These are phyloP conservation scores for Amanita pallidorosea DNA, from an alignment of 768 basidiomycete genomes.

Conservation along the genomic window DNA sequence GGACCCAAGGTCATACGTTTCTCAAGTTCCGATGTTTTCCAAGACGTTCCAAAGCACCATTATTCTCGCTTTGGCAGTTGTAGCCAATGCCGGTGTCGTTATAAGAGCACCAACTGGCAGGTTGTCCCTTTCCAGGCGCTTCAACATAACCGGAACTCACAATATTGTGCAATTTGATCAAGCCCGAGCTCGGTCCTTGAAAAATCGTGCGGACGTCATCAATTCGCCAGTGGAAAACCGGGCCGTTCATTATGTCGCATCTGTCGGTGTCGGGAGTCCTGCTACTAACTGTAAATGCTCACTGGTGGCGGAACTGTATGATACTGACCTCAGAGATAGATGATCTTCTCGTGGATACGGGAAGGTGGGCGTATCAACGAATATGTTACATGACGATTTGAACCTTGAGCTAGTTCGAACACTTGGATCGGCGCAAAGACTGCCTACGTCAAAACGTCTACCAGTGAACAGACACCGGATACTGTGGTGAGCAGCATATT, in stretches of 20 bases:
- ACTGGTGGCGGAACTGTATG: not conserved
- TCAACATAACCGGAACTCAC: slow-evolving; percentile 38
- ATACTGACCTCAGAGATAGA: slow-evolving; percentile 20
- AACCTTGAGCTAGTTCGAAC: slow-evolving; percentile 40
- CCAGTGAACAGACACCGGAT: slow-evolving; percentile 34
- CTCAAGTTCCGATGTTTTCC: slow-evolving; percentile 20
- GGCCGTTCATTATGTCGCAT: slow-evolving; percentile 31
- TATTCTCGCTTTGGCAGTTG: slow-evolving; percentile 34
- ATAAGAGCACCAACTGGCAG: slow-evolving; percentile 31
- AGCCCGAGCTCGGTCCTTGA: slow-evolving; percentile 34
- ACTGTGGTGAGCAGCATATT: slow-evolving; percentile 30
- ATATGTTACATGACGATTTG: not conserved
- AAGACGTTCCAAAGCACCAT: slow-evolving; percentile 33
- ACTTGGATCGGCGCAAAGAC: slow-evolving; percentile 54
- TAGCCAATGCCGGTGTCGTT: slow-evolving; percentile 31
- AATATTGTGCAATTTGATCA: slow-evolving; percentile 43
- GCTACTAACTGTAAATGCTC: slow-evolving; percentile 35
- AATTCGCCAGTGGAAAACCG: slow-evolving; percentile 26
- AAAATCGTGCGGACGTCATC: slow-evolving; percentile 22
- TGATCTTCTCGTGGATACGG: slow-evolving; percentile 48
- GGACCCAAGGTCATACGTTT: too few relatives aligned
- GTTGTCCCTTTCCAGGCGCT: slow-evolving; percentile 41
- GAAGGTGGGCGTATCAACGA: slow-evolving; percentile 22
- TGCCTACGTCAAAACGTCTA: slow-evolving; percentile 36
- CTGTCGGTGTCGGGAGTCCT: slow-evolving; percentile 44